Evolutionary conservation across 2,329 filamentous ascomycete species (phyloP).

Genomic region (Acrocalymma vagum): DNA sequence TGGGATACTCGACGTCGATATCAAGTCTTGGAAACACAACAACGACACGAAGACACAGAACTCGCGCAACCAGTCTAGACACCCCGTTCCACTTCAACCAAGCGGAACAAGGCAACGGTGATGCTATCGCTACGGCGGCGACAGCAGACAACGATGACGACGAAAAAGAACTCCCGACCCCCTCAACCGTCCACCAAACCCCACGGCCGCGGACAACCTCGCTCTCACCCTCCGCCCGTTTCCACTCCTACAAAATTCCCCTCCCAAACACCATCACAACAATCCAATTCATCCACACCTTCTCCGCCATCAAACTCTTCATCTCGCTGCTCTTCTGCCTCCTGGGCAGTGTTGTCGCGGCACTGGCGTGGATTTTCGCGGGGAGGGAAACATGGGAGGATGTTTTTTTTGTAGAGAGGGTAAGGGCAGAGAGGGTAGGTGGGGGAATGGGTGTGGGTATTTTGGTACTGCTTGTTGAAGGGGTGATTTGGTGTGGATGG

Average conservation of each 20-base stretch:
- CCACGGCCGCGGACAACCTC: not conserved
- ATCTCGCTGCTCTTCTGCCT: conserved; percentile 24
- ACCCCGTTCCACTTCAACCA: too few relatives aligned
- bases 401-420: conserved; percentile 4
- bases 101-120: too few relatives aligned
- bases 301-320: conserved; percentile 24
- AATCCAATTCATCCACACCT: conserved; percentile 33
- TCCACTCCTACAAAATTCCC: conserved; percentile 2
- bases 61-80: not conserved
- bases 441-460: conserved; percentile 27
- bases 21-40: conserved; percentile 1
- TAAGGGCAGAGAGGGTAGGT: conserved; percentile 23
- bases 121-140: too few relatives aligned
- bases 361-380: conserved; percentile 32
- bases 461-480: conserved; percentile 24
- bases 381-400: conserved; percentile 17
- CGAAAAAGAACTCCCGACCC: conserved; percentile 1
- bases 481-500: conserved; percentile 16
- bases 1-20: not conserved
- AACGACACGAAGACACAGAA: not conserved
- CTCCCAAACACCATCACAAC: conserved; percentile 21
- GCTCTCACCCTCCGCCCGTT: not conserved
- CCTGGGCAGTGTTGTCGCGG: conserved; percentile 18
- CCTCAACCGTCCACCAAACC: not conserved
- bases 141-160: conserved; percentile 8